A percentile compares a stretch with the other conserved stretches of the same genome.
These are phyloP conservation scores for Pneumocystis murina DNA, from an alignment of 1,139 yeast genomes.

Conservation along the genomic window DNA sequence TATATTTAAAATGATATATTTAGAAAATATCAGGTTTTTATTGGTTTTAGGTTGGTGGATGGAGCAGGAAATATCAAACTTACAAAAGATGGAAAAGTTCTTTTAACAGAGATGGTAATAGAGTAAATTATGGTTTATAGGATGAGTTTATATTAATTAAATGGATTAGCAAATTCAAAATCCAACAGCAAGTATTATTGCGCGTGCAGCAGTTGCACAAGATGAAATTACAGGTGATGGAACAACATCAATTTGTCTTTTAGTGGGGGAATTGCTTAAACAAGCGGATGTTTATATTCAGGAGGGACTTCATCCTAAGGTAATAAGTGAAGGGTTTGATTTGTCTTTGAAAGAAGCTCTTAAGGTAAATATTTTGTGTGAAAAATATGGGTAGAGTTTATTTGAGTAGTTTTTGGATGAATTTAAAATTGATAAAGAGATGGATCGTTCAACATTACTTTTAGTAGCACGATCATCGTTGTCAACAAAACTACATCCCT, in stretches of 20 bases:
- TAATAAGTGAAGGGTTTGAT: constrained; percentile 90
- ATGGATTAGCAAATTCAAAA: constrained; percentile 61
- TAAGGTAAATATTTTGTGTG: not conserved
- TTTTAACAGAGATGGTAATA: constrained; percentile 63
- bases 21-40: no score
- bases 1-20: no score
- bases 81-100: constrained; percentile 93
- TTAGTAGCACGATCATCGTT: constrained; percentile 87
- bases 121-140: not conserved
- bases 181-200: constrained; percentile 98
- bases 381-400: not conserved
- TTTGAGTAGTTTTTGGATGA: constrained; percentile 40
- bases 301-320: constrained; percentile 94
- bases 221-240: constrained; percentile 99
- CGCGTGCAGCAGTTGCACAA: constrained; percentile 83
- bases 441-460: constrained; percentile 74
- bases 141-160: not conserved
- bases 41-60: constrained; percentile 46
- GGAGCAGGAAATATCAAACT: constrained; percentile 92
- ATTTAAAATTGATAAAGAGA: constrained; percentile 33
- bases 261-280: constrained; percentile 85
- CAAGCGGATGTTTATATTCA: constrained; percentile 85
- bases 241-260: constrained; percentile 88
- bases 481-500: constrained; percentile 66
- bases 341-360: constrained; percentile 65